Percentiles rank a stretch among this genome's conserved stretches.
phyloP scores from a whole-genome alignment of 352 stramenopile species.

The Hyaloperonospora brassicae region DNA sequence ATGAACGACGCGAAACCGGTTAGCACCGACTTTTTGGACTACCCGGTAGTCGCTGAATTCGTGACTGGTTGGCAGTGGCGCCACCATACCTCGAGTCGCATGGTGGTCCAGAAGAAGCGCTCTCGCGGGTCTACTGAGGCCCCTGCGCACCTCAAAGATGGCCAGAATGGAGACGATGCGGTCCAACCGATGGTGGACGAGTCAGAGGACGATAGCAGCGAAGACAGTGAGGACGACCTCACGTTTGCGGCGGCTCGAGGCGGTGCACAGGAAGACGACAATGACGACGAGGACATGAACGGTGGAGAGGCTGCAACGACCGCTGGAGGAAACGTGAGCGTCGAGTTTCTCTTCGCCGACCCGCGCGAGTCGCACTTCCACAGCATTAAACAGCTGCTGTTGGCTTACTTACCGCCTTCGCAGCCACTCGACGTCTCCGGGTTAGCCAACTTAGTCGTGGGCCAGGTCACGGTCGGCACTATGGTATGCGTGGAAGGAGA shows the following conservation, averaged over 20 bases:
- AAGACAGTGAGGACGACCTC: slow-evolving; percentile 52
- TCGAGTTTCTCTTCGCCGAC: slow-evolving; percentile 83
- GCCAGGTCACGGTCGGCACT: slow-evolving; percentile 61
- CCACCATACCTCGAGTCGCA: neutral
- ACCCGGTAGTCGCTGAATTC: neutral
- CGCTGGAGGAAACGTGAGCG: slow-evolving; percentile 40
- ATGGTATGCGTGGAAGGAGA: slow-evolving; percentile 80
- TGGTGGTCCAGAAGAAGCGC: slow-evolving; percentile 35
- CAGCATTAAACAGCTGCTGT: slow-evolving; percentile 80
- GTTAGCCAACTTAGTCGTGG: slow-evolving; percentile 64
- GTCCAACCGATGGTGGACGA: slow-evolving; percentile 51
- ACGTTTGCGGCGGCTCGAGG: slow-evolving; percentile 35
- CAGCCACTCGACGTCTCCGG: slow-evolving; percentile 80
- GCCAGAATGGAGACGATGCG: slow-evolving; percentile 14
- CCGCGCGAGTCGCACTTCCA: slow-evolving; percentile 75
- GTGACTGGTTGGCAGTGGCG: neutral
- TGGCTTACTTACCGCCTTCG: slow-evolving; percentile 61
- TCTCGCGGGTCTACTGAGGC: slow-evolving; percentile 19
- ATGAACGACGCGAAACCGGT: neutral
- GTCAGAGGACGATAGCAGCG: slow-evolving; percentile 30
- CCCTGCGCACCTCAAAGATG: slow-evolving; percentile 12
- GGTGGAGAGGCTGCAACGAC: slow-evolving; percentile 32
- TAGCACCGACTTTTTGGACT: neutral
- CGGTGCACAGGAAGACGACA: slow-evolving; percentile 33
- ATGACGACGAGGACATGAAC: slow-evolving; percentile 55